phyloP scores from a whole-genome alignment of 345 rosid genomes.

The Citrus sinensis region DVS_A1.0 CM039164.1:26287001-26287500 shows the following conservation, averaged over 20 bases:
- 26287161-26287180: conserved; percentile 17
- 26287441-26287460: background rate
- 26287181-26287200: background rate
- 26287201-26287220: background rate
- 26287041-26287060: too few species aligned
- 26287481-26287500: too few species aligned
- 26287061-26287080: background rate
- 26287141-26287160: conserved; percentile 14
- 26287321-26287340: background rate
- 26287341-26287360: background rate
- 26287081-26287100: background rate
- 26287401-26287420: background rate
- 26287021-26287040: background rate
- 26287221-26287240: background rate
- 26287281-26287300: background rate
- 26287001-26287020: background rate
- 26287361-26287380: background rate
- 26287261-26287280: too few species aligned
- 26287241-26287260: too few species aligned
- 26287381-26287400: background rate
- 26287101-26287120: conserved; percentile 12
- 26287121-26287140: conserved; percentile 2
- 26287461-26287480: too few species aligned
- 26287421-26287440: background rate
- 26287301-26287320: background rate